Evolutionary conservation across 164 flowering plant species (phyloP), one percentile per base, ranked within the genome.

Genomic region (Cinnamomum chago): DNA sequence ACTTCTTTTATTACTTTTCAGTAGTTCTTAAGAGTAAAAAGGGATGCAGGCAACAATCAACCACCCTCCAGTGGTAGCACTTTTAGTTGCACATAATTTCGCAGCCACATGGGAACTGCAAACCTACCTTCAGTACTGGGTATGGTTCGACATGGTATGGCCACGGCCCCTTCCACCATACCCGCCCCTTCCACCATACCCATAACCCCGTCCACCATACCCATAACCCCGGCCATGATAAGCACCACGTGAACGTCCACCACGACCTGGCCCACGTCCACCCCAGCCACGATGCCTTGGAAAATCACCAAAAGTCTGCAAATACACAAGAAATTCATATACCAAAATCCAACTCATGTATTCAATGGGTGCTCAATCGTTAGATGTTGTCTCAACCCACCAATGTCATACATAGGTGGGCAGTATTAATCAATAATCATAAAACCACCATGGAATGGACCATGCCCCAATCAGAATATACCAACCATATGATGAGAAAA

Each of bases 301-400:
- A 71, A 89, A 85, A 69, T 86, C 88, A 10, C 98, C 98, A 78
- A 91, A 93, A 47, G 95, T 91, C 98, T 93, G 89, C 75, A 74
- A 0, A 68, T 10, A 20, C 28, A 13, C 28, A 30, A 67, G 35
- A 67, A 0, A 13, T 25, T 22, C 23, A 28, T 67, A 11, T 28
- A 27, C 18, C 7, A 18, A 67, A 24, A 24, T 14, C 14, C 20
- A 23, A 22, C 33, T 15, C 11, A 67, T 67, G 11, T 28, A 28
- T 5, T 66, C 7, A 66, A 28, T 66, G 22, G 30, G 72, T 67
- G 13, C 30, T 2, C 20, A 14, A 3, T 14, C 4, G 5, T 55
- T 55, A 3, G 60, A 15, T 55, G 47, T 40, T 40, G 47, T 40
- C 11, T 40, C 11, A 9, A 40, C 47, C 47, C 47, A 40, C 47